Evolutionary conservation across 768 basidiomycete species (phyloP).

Genomic region (Pholiota microspora): DNA sequence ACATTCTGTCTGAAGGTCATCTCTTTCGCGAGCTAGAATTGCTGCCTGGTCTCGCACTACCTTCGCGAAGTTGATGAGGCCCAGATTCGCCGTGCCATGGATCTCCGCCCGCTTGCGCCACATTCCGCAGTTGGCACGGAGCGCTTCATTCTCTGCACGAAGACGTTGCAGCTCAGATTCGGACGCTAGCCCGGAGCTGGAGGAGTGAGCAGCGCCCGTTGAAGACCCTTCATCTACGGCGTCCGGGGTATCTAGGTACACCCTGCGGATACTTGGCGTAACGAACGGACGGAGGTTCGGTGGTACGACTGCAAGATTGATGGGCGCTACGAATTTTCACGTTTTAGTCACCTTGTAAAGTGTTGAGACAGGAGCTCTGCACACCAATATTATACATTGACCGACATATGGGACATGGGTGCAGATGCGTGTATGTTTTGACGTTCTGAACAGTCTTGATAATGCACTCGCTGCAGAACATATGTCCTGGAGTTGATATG

Average conservation of each 20-base stretch:
- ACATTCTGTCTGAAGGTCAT: conserved; percentile 29
- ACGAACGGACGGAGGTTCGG: conserved; percentile 58
- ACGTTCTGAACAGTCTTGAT: conserved; percentile 46
- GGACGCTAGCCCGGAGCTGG: conserved; percentile 1
- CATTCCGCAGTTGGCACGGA: conserved; percentile 39
- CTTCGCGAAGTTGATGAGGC: conserved; percentile 42
- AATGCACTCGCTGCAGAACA: conserved; percentile 64
- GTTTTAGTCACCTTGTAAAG: neutral
- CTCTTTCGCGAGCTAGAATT: conserved; percentile 36
- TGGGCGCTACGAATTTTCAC: conserved; percentile 33
- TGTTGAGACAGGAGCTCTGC: conserved; percentile 10
- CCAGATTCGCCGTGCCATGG: conserved; percentile 46
- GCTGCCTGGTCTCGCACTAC: conserved; percentile 39
- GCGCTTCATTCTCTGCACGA: conserved; percentile 40
- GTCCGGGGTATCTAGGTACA: conserved; percentile 43
- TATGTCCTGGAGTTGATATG: conserved; percentile 42
- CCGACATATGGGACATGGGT: conserved; percentile 59
- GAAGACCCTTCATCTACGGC: conserved; percentile 14
- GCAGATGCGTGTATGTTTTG: conserved; percentile 43
- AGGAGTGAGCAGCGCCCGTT: conserved; percentile 3
- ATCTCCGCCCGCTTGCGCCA: conserved; percentile 51
- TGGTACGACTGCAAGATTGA: conserved; percentile 50
- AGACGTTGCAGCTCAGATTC: conserved; percentile 37
- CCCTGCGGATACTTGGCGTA: conserved; percentile 53
- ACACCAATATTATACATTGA: conserved; percentile 53